Evolutionary conservation across 2,329 filamentous ascomycete species (phyloP).

Genomic region (Parastagonospora nodorum): DNA sequence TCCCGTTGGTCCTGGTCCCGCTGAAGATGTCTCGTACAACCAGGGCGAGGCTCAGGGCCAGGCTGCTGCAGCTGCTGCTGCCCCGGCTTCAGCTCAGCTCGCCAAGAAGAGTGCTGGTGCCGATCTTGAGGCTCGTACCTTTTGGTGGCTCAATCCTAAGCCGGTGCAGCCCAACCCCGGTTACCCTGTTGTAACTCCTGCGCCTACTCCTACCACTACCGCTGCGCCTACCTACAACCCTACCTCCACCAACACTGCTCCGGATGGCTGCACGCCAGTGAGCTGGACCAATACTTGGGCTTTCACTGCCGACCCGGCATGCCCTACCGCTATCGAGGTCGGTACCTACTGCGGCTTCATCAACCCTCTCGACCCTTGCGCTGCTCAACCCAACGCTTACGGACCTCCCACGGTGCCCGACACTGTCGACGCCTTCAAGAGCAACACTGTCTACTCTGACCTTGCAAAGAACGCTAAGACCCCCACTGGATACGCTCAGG

Average conservation of each 20-base stretch:
- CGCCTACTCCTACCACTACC: slow-evolving; percentile 1
- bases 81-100: slow-evolving; percentile 14
- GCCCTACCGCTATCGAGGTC: slow-evolving; percentile 26
- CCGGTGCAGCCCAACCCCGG: no score
- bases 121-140: neutral
- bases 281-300: slow-evolving; percentile 28
- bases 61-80: slow-evolving; percentile 18
- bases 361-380: slow-evolving; percentile 33
- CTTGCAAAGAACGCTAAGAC: slow-evolving; percentile 28
- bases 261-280: slow-evolving; percentile 26
- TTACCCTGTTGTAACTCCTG: neutral
- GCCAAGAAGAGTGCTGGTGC: slow-evolving; percentile 13
- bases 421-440: slow-evolving; percentile 30
- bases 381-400: slow-evolving; percentile 29
- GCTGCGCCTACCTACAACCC: slow-evolving; percentile 12
- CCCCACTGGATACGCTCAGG: slow-evolving; percentile 21
- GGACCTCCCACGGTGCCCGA: slow-evolving; percentile 27
- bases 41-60: slow-evolving; percentile 15
- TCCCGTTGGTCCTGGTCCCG: slow-evolving; percentile 19
- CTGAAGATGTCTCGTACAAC: slow-evolving; percentile 14
- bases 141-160: no score
- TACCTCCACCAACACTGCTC: slow-evolving; percentile 20
- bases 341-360: slow-evolving; percentile 34
- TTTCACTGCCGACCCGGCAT: slow-evolving; percentile 27
- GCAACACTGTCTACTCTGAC: slow-evolving; percentile 25